These are phyloP conservation scores for Telfairia occidentalis DNA, from an alignment of 331 rosid genomes.

Conservation along the genomic window DNA sequence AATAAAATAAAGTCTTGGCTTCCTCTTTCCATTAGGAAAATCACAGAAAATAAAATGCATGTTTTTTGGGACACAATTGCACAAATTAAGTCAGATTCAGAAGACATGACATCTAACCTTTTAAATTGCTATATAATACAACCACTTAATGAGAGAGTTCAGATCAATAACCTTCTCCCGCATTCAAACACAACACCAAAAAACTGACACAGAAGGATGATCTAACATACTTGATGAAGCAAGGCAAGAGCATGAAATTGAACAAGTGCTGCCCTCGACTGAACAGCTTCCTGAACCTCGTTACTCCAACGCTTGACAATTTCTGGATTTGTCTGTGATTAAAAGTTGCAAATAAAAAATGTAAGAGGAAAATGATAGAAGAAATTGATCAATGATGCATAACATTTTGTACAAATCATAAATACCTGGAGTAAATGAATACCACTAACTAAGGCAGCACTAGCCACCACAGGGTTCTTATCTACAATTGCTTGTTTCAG, in stretches of 20 bases:
- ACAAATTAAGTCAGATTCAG: neutral
- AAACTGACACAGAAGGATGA: neutral
- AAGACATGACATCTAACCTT: neutral
- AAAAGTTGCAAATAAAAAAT: neutral
- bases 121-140: neutral
- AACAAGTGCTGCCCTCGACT: constrained; percentile 97
- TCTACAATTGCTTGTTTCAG: constrained; percentile 96
- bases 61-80: neutral
- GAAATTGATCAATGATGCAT: constrained; percentile 6
- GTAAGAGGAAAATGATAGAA: constrained; percentile 8
- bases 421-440: constrained; percentile 95
- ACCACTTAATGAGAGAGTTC: neutral
- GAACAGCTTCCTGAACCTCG: constrained; percentile 99
- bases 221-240: constrained; percentile 74
- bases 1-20: neutral
- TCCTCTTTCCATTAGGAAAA: neutral
- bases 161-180: neutral
- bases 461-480: constrained; percentile 97
- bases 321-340: constrained; percentile 78
- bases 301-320: constrained; percentile 99
- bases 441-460: constrained; percentile 97
- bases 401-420: neutral
- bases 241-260: constrained; percentile 92
- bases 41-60: neutral
- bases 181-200: neutral